A percentile compares a stretch with the other conserved stretches of the same genome.
These are phyloP conservation scores for Globisporangium takayamanum DNA, from an alignment of 352 stramenopile species.

Conservation along the genomic window DNA sequence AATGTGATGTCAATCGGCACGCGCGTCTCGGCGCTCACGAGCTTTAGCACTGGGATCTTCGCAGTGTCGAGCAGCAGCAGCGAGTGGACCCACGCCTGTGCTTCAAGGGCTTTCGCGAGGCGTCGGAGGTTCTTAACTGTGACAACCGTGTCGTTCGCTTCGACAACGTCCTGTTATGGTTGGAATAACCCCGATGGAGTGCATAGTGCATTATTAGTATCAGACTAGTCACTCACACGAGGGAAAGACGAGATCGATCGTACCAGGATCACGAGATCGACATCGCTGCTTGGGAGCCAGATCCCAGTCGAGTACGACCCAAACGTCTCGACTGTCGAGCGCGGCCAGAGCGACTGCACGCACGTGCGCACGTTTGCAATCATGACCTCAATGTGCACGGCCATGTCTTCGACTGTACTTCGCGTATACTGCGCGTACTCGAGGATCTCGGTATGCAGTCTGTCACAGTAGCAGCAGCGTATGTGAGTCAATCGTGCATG, in stretches of 20 bases:
- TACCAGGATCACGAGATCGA: constrained; percentile 80
- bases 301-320: constrained; percentile 84
- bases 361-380: constrained; percentile 66
- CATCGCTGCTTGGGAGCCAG: constrained; percentile 82
- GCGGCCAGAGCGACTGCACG: constrained; percentile 64
- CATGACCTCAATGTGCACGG: constrained; percentile 79
- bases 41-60: constrained; percentile 81
- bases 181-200: not conserved
- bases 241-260: not conserved
- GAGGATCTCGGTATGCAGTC: constrained; percentile 75
- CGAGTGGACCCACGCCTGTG: constrained; percentile 73
- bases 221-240: not conserved
- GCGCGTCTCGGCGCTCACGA: constrained; percentile 64
- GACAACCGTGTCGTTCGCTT: constrained; percentile 50
- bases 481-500: not conserved
- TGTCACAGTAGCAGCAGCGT: not conserved
- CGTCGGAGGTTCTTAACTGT: constrained; percentile 55
- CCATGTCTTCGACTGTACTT: constrained; percentile 63
- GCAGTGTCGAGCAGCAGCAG: constrained; percentile 76
- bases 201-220: not conserved
- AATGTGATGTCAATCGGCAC: constrained; percentile 86
- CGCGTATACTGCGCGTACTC: constrained; percentile 72
- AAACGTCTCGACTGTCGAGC: constrained; percentile 75
- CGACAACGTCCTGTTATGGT: constrained; percentile 34
- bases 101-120: constrained; percentile 47